These are phyloP conservation scores for Euphorbia lathyris DNA, from an alignment of 345 rosid genomes.

Conservation along the genomic window DNA sequence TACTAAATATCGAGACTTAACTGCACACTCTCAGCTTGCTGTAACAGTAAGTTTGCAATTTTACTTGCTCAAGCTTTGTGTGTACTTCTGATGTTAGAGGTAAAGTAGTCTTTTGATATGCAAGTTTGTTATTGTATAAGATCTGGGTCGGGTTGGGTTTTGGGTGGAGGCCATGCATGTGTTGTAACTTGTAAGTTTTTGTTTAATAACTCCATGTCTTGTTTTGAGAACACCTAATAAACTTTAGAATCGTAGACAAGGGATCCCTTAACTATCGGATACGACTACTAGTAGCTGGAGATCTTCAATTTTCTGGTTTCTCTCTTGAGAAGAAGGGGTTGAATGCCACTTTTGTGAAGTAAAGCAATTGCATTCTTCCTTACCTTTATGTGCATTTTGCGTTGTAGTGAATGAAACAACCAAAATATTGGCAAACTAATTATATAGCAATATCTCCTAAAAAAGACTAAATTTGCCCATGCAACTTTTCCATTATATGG, in stretches of 20 bases:
- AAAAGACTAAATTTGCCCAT: background rate
- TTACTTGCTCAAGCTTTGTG: background rate
- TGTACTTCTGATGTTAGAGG: background rate
- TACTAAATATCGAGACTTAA: conserved; percentile 87
- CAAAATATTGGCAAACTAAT: background rate
- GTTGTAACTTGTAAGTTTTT: background rate
- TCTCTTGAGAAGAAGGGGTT: background rate
- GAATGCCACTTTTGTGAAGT: background rate
- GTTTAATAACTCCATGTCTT: background rate
- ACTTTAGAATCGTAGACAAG: background rate
- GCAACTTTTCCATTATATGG: background rate
- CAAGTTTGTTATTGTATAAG: background rate
- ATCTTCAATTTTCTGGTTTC: background rate
- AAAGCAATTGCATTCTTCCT: background rate
- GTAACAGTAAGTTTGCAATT: conserved; percentile 52
- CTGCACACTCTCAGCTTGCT: conserved; percentile 83
- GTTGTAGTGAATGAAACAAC: background rate
- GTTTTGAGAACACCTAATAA: background rate
- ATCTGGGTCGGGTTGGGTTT: background rate
- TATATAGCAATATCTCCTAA: background rate
- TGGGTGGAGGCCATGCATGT: background rate
- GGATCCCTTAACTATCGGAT: background rate
- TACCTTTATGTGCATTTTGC: background rate
- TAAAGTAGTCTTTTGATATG: background rate
- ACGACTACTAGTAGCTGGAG: background rate